Percentiles rank a stretch among this genome's conserved stretches.
Conservation (phyloP, 2,329 filamentous ascomycete genomes). For the Thermochaetoides dissita region DNA sequence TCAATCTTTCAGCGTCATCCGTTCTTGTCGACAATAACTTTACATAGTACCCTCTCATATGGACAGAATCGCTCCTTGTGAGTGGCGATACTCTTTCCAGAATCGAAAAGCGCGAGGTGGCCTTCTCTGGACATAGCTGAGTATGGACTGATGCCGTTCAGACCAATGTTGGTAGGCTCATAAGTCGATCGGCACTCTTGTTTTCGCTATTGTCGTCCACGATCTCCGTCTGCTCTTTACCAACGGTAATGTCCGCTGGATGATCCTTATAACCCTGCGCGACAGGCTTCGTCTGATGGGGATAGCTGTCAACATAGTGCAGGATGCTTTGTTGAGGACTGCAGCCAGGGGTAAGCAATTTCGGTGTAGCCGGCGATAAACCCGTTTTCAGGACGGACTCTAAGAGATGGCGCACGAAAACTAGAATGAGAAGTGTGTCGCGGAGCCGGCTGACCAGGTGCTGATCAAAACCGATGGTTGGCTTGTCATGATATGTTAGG, state of each 20-base stretch:
- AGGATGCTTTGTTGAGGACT: neutral
- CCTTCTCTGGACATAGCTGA: too few species aligned
- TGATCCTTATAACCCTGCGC: slow-evolving; percentile 10
- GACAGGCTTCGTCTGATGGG: slow-evolving; percentile 9
- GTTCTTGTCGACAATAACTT: too few species aligned
- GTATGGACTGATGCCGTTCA: too few species aligned
- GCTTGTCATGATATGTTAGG: too few species aligned
- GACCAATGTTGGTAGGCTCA: neutral
- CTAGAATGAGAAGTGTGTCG: neutral
- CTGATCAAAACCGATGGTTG: too few species aligned
- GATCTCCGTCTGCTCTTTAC: slow-evolving; percentile 7
- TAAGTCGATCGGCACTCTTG: slow-evolving; percentile 9
- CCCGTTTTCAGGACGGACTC: neutral
- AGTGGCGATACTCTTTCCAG: too few species aligned
- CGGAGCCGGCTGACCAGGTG: too few species aligned
- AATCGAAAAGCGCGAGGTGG: too few species aligned
- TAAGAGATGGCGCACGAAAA: neutral
- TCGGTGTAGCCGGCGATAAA: neutral
- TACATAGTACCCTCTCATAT: too few species aligned
- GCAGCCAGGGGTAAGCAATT: neutral
- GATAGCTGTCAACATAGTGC: slow-evolving; percentile 2
- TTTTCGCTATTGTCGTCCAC: slow-evolving; percentile 11
- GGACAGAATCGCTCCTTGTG: too few species aligned
- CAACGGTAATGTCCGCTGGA: slow-evolving; percentile 9
- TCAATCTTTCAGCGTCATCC: too few species aligned